Conservation (phyloP, 2,329 filamentous ascomycete genomes). For the Fusarium nematophilum region DNA sequence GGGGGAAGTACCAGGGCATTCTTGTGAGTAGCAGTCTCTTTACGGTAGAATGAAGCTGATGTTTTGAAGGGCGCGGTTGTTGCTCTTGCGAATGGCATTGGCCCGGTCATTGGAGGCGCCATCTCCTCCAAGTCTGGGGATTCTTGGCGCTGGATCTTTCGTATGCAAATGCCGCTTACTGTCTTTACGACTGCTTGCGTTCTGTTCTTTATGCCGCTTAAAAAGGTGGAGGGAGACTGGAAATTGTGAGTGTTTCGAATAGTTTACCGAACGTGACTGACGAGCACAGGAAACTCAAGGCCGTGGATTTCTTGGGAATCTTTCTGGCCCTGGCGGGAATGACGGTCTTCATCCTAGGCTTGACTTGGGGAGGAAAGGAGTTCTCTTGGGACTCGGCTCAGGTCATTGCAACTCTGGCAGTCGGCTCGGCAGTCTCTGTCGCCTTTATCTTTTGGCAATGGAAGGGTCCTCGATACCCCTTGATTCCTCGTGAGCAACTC, state of each 20-base stretch:
- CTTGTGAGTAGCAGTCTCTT: slow-evolving; percentile 46
- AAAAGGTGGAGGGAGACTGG: slow-evolving; percentile 65
- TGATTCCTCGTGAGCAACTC: slow-evolving; percentile 55
- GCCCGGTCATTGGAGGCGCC: slow-evolving; percentile 64
- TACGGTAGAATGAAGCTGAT: fast-evolving
- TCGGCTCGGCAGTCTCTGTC: slow-evolving; percentile 60
- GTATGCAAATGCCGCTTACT: slow-evolving; percentile 65
- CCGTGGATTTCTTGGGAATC: slow-evolving; percentile 63
- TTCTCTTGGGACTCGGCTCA: slow-evolving; percentile 67
- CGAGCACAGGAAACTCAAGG: slow-evolving; percentile 59
- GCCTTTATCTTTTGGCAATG: slow-evolving; percentile 65
- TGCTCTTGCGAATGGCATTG: slow-evolving; percentile 65
- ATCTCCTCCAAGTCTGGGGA: slow-evolving; percentile 57
- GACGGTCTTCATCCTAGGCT: slow-evolving; percentile 58
- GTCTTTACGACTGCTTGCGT: slow-evolving; percentile 58
- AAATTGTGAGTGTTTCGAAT: slow-evolving; percentile 47
- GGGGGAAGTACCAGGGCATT: slow-evolving; percentile 78
- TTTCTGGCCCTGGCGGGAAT: slow-evolving; percentile 59
- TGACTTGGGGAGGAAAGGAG: slow-evolving; percentile 70
- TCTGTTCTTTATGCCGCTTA: slow-evolving; percentile 67
- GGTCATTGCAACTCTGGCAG: slow-evolving; percentile 64
- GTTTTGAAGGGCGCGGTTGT: slow-evolving; percentile 58
- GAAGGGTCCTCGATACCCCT: slow-evolving; percentile 59
- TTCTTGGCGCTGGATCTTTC: slow-evolving; percentile 66
- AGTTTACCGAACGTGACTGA: neutral